Evolutionary conservation across 768 basidiomycete genomes (phyloP).

Genomic region (Imleria badia): DNA sequence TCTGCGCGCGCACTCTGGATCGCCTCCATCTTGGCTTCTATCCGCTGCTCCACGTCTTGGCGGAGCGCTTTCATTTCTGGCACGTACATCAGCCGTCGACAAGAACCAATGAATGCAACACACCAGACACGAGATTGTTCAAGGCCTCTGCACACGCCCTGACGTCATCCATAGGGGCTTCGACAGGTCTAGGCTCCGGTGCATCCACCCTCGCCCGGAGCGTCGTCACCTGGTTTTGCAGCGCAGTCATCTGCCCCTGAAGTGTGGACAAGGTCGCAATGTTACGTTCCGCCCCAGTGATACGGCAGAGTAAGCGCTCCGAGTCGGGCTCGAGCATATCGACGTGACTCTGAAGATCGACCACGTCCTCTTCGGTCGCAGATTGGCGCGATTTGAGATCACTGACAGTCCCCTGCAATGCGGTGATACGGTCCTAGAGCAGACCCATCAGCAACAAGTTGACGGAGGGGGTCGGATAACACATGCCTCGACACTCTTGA

Average conservation of each 20-base stretch:
- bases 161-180: constrained; percentile 20
- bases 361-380: constrained; percentile 29
- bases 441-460: not conserved
- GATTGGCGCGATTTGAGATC: constrained; percentile 25
- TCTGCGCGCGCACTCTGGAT: constrained; percentile 42
- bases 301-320: constrained; percentile 28
- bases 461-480: not conserved
- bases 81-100: not conserved
- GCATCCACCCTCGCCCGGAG: constrained; percentile 24
- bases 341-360: constrained; percentile 37
- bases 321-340: constrained; percentile 39
- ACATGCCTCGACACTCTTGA: constrained; percentile 25
- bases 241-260: constrained; percentile 22
- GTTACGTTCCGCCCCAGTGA: constrained; percentile 30
- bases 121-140: constrained; percentile 44
- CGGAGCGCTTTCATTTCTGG: constrained; percentile 48
- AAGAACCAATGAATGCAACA: constrained; percentile 2
- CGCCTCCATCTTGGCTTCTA: constrained; percentile 45
- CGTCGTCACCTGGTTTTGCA: constrained; percentile 20
- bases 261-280: constrained; percentile 30
- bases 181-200: constrained; percentile 6
- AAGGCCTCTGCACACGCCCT: constrained; percentile 36
- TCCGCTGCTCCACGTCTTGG: constrained; percentile 43
- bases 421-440: constrained; percentile 24
- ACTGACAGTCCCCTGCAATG: constrained; percentile 20